Evolutionary conservation across 768 basidiomycete species (phyloP).

Genomic region (Rhodocollybia butyracea): DNA sequence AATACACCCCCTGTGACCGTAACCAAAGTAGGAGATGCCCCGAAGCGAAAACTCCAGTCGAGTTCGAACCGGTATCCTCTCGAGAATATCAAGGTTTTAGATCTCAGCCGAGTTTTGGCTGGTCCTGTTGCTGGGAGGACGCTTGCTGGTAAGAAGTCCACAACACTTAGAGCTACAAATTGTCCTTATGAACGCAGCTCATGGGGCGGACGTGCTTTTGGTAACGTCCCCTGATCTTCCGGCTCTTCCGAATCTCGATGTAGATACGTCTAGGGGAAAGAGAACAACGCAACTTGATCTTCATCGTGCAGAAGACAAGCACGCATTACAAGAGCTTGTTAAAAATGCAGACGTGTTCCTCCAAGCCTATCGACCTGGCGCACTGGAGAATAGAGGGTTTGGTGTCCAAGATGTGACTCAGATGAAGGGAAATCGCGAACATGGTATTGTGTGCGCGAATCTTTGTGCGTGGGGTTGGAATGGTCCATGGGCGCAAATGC

Average conservation of each 20-base stretch:
- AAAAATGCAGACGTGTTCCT: slow-evolving; percentile 53
- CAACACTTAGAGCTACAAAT: background rate
- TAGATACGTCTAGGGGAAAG: slow-evolving; percentile 62
- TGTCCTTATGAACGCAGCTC: slow-evolving; percentile 27
- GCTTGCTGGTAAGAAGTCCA: slow-evolving; percentile 42
- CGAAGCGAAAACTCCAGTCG: slow-evolving; percentile 22
- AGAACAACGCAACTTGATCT: slow-evolving; percentile 61
- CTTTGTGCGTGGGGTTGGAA: slow-evolving; percentile 56
- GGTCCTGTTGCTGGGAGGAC: slow-evolving; percentile 55
- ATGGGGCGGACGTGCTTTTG: slow-evolving; percentile 55
- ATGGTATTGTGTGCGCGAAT: slow-evolving; percentile 53
- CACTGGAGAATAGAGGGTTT: slow-evolving; percentile 46
- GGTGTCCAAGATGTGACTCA: slow-evolving; percentile 35
- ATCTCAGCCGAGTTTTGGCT: slow-evolving; percentile 56
- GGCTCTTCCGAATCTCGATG: slow-evolving; percentile 45
- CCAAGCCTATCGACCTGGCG: slow-evolving; percentile 57
- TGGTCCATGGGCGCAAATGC: slow-evolving; percentile 51
- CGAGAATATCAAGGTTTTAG: slow-evolving; percentile 50
- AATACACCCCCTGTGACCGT: slow-evolving; percentile 41
- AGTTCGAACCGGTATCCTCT: slow-evolving; percentile 29
- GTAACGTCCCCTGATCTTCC: slow-evolving; percentile 57
- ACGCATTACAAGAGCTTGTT: slow-evolving; percentile 33
- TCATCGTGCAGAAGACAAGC: slow-evolving; percentile 23
- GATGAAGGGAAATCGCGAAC: slow-evolving; percentile 19
- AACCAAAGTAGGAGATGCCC: slow-evolving; percentile 46